phyloP scores from a whole-genome alignment of 768 basidiomycete species.

The Phanerodontia chrysosporium region DNA sequence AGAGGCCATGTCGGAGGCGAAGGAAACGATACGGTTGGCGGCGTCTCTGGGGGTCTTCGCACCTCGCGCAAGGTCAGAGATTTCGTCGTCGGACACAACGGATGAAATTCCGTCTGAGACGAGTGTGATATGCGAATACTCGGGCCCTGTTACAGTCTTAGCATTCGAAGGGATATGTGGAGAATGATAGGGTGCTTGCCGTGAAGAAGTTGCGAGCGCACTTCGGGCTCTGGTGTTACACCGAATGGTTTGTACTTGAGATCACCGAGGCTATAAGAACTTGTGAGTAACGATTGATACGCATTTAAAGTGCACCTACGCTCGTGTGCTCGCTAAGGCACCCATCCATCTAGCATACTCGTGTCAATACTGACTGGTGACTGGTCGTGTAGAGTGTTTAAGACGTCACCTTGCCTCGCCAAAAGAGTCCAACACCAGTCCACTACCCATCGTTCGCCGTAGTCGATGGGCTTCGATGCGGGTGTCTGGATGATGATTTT shows the following conservation, averaged over 20 bases:
- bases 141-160: constrained; percentile 46
- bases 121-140: constrained; percentile 84
- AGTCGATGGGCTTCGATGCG: constrained; percentile 81
- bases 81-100: constrained; percentile 88
- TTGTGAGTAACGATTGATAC: not conserved
- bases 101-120: constrained; percentile 95
- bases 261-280: constrained; percentile 68
- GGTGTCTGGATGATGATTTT: constrained; percentile 93
- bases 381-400: constrained; percentile 10
- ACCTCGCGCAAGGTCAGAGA: constrained; percentile 81
- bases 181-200: constrained; percentile 39
- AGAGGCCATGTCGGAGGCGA: constrained; percentile 82
- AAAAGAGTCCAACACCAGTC: constrained; percentile 89
- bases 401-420: constrained; percentile 88
- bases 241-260: constrained; percentile 85
- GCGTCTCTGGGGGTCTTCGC: constrained; percentile 70
- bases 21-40: constrained; percentile 79
- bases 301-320: constrained; percentile 55
- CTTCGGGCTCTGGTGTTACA: constrained; percentile 91
- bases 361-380: not conserved
- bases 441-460: constrained; percentile 85
- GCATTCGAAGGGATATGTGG: not conserved
- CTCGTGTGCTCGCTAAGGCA: constrained; percentile 85
- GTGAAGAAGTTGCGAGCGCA: constrained; percentile 67
- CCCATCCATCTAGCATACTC: constrained; percentile 79